These are phyloP conservation scores for Colletotrichum lindemuthianum DNA, from an alignment of 2,329 filamentous ascomycete genomes.

Conservation along the genomic window DNA sequence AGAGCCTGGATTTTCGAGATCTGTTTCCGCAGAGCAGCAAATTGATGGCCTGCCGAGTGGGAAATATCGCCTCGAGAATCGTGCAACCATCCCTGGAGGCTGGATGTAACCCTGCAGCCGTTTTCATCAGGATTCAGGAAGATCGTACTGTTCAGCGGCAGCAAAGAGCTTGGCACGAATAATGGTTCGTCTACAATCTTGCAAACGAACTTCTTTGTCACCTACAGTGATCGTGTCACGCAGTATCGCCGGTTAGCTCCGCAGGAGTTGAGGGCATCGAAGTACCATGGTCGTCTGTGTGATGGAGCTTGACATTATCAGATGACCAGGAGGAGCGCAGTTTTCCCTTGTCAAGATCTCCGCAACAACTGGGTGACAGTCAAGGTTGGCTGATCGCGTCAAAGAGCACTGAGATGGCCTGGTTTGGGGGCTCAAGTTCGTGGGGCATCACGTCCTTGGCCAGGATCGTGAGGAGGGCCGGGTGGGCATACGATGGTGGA, in stretches of 20 bases:
- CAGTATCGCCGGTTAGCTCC: background rate
- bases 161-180: background rate
- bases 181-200: background rate
- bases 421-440: background rate
- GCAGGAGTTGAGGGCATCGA: background rate
- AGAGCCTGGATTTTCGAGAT: background rate
- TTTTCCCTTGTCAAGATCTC: background rate
- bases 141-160: background rate
- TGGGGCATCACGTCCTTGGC: background rate
- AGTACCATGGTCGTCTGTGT: background rate
- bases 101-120: background rate
- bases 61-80: background rate
- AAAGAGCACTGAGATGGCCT: background rate
- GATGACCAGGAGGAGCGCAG: constrained; percentile 1
- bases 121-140: constrained; percentile 5
- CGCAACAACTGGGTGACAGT: background rate
- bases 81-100: constrained; percentile 5
- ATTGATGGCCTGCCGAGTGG: background rate
- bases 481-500: constrained; percentile 7
- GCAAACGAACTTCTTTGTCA: background rate
- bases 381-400: background rate
- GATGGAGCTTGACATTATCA: background rate
- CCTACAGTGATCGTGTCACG: background rate
- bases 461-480: background rate
- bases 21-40: background rate